Conservation (phyloP, 2,329 filamentous ascomycete genomes). For the Neonectria neomacrospora region DNA sequence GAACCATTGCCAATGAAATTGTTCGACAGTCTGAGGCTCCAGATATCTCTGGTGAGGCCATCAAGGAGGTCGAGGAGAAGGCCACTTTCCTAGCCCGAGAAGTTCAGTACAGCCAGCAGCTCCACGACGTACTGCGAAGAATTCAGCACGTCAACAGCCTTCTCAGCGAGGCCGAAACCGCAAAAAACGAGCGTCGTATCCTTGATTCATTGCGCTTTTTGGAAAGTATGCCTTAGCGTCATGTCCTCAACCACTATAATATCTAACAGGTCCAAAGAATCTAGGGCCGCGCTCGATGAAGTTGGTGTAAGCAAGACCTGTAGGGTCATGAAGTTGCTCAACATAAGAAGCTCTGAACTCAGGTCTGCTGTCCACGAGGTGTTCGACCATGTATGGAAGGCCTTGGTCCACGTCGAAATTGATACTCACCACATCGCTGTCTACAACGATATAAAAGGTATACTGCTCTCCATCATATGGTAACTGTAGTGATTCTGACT, state of each 20-base stretch:
- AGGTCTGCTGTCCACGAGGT: conserved; percentile 73
- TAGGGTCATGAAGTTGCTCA: conserved; percentile 72
- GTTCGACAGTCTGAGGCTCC: conserved; percentile 78
- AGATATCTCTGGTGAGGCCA: conserved; percentile 62
- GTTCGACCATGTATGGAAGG: conserved; percentile 77
- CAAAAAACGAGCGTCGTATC: conserved; percentile 64
- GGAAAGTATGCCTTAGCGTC: conserved; percentile 57
- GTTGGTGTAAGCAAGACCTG: conserved; percentile 71
- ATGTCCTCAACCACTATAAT: background rate
- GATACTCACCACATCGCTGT: conserved; percentile 67
- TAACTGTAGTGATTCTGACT: conserved; percentile 29
- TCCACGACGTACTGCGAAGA: conserved; percentile 61
- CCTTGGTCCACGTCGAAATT: conserved; percentile 71
- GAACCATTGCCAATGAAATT: conserved; percentile 83
- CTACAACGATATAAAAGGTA: conserved; percentile 62
- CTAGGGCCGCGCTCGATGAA: conserved; percentile 66
- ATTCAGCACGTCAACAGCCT: conserved; percentile 70
- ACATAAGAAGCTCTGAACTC: conserved; percentile 72
- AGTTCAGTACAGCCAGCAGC: conserved; percentile 67
- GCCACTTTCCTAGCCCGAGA: conserved; percentile 68
- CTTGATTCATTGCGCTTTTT: conserved; percentile 67
- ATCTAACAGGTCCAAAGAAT: conserved; percentile 54
- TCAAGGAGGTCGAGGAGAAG: conserved; percentile 64
- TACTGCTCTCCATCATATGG: conserved; percentile 9
- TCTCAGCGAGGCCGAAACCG: conserved; percentile 69